phyloP scores from a whole-genome alignment of 805 yeast species.

The Metschnikowia gelsemii region DNA sequence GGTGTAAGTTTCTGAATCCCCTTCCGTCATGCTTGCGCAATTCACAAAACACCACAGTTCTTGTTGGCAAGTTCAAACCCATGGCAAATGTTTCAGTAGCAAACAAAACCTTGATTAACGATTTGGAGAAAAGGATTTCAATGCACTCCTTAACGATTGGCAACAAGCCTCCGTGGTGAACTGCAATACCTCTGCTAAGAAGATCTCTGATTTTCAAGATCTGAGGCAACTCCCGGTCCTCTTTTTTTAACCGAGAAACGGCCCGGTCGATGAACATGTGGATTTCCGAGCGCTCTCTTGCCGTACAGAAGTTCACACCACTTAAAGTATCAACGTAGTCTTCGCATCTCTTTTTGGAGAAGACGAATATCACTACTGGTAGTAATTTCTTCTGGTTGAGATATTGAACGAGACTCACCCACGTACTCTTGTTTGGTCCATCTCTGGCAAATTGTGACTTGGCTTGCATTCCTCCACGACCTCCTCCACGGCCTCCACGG shows the following conservation, averaged over 20 bases:
- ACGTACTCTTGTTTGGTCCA: conserved; percentile 76
- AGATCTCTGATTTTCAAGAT: conserved; percentile 78
- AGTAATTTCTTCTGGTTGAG: conserved; percentile 66
- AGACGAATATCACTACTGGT: conserved; percentile 92
- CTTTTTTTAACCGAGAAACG: conserved; percentile 79
- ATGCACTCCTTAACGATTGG: conserved; percentile 93
- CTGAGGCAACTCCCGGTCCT: conserved; percentile 92
- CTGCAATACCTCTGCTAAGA: conserved; percentile 88
- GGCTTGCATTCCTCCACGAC: conserved; percentile 34
- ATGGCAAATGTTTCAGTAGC: conserved; percentile 99
- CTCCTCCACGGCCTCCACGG: conserved; percentile 12
- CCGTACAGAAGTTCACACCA: conserved; percentile 74
- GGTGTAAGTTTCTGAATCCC: conserved; percentile 73
- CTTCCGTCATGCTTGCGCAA: conserved; percentile 89
- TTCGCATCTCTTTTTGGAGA: conserved; percentile 90
- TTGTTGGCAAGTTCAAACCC: conserved; percentile 95
- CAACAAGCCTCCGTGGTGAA: conserved; percentile 90
- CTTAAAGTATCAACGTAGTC: conserved; percentile 81
- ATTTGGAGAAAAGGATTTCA: conserved; percentile 85
- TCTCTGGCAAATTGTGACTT: conserved; percentile 41
- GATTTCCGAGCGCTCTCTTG: conserved; percentile 85
- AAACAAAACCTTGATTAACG: conserved; percentile 84
- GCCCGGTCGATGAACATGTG: conserved; percentile 93
- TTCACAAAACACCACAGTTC: conserved; percentile 90
- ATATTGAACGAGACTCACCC: conserved; percentile 71